Evolutionary conservation across 2,329 filamentous ascomycete species (phyloP).

Genomic region (Pseudogymnoascus sp.): DNA sequence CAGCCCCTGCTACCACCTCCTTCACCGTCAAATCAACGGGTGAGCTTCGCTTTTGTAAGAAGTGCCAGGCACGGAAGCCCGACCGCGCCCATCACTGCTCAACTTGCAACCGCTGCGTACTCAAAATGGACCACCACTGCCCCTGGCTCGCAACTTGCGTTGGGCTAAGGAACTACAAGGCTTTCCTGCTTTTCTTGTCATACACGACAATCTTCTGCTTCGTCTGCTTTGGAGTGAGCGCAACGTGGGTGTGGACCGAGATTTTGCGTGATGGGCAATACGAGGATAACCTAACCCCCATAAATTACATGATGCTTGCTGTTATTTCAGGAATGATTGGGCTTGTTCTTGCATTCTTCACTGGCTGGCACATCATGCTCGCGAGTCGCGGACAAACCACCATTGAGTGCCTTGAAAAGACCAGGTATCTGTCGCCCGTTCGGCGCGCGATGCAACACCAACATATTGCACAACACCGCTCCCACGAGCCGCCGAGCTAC

Average conservation of each 20-base stretch:
- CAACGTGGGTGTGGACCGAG: constrained; percentile 79
- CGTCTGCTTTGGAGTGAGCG: constrained; percentile 70
- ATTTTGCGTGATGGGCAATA: constrained; percentile 65
- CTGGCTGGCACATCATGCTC: constrained; percentile 82
- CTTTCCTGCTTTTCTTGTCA: constrained; percentile 84
- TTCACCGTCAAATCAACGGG: constrained; percentile 92
- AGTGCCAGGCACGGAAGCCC: constrained; percentile 90
- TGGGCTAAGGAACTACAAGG: constrained; percentile 89
- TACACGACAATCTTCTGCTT: constrained; percentile 86
- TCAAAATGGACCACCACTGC: constrained; percentile 99
- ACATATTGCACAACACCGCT: constrained; percentile 44
- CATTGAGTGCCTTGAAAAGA: constrained; percentile 94
- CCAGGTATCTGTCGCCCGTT: constrained; percentile 79
- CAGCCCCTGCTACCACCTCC: constrained; percentile 56
- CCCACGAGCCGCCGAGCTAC: constrained; percentile 46
- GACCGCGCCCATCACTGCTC: constrained; percentile 97
- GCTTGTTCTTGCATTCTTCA: constrained; percentile 82
- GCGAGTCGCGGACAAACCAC: constrained; percentile 79
- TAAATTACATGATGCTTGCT: constrained; percentile 84
- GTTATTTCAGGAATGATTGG: constrained; percentile 89
- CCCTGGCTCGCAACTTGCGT: constrained; percentile 97
- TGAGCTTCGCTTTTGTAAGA: constrained; percentile 87
- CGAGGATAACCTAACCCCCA: constrained; percentile 70
- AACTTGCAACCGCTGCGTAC: constrained; percentile 84
- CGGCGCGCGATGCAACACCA: constrained; percentile 63